Evolutionary conservation across 352 stramenopile genomes (phyloP), one percentile per base, ranked within the genome.

Genomic region (Phytopythium vexans): DNA sequence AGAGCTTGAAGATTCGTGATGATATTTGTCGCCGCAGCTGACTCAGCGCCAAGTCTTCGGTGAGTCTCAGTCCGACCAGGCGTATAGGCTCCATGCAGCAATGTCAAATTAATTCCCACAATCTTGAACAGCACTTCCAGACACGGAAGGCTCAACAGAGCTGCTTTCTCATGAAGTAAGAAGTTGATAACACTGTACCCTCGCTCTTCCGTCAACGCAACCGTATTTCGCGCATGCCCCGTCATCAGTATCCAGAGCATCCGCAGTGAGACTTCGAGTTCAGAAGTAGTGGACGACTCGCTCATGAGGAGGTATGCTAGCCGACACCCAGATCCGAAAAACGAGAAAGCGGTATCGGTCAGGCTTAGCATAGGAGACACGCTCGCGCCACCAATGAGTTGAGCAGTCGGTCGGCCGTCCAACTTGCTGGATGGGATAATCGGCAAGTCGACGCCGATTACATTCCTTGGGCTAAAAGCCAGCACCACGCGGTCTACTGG

Each of bases 101-200:
- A 31, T 21, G 74, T 56, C 41, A 78, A 66, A 14, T 85, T 68
- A 14, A 88, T 68, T 1, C 74, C 78, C 56, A 72, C 66, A 34
- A 89, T 86, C 15, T 61, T 64, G 56, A 88, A 87, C 14, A 88
- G 43, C 39, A 70, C 36, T 31, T 63, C 33, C 9, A 89, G 51
- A 7, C 64, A 64, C 11, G 54, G 71, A 14, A 41, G 49, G 16
- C 12, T 73, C n/a, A 91, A 58, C 8, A 84, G 36, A 14, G 54
- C 44, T 15, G 70, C 49, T 49, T 91, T 89, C 41, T 85, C 47
- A 40, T 88, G 81, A 8, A 91, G 58, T 8, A 91, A 52, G 43
- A 60, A 84, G 41, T 88, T 89, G 16, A 91, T 61, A 32, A 91
- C 68, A 2, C 79, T 78, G 52, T 91, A 91, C 1, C 81, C 81